phyloP scores from a whole-genome alignment of 140 eudicot genomes.

The Anethum foeniculum region DNA sequence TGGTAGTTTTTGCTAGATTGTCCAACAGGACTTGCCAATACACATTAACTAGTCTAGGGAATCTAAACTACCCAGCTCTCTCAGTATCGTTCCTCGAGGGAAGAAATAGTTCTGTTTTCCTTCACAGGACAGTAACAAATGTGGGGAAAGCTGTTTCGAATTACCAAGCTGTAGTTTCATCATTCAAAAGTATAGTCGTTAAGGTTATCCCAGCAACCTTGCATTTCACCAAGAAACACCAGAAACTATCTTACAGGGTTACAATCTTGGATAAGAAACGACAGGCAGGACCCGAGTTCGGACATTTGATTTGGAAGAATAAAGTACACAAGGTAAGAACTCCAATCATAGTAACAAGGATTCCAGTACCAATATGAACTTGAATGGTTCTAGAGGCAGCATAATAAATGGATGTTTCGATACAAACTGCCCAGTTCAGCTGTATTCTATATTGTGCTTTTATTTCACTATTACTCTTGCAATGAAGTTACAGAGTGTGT shows the following conservation, averaged over 20 bases:
- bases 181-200: conserved; percentile 51
- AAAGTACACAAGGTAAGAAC: conserved; percentile 71
- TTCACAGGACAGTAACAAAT: conserved; percentile 64
- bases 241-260: conserved; percentile 64
- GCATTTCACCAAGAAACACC: conserved; percentile 36
- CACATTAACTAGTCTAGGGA: conserved; percentile 38
- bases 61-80: conserved; percentile 82
- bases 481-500: not conserved
- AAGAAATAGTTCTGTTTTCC: conserved; percentile 20
- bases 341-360: conserved; percentile 66
- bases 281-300: conserved; percentile 56
- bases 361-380: conserved; percentile 40
- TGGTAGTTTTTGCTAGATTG: conserved; percentile 55
- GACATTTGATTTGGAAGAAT: conserved; percentile 75
- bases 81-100: conserved; percentile 52
- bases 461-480: not conserved
- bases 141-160: conserved; percentile 57
- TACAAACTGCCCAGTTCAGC: conserved; percentile 8
- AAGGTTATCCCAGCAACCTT: conserved; percentile 59
- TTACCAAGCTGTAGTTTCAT: conserved; percentile 60
- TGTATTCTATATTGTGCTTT: not conserved
- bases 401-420: conserved; percentile 31
- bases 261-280: conserved; percentile 31
- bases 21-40: conserved; percentile 47
- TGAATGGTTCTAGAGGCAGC: conserved; percentile 17